These are phyloP conservation scores for Pythium rishiriense DNA, from an alignment of 352 stramenopile genomes.

Conservation along the genomic window DNA sequence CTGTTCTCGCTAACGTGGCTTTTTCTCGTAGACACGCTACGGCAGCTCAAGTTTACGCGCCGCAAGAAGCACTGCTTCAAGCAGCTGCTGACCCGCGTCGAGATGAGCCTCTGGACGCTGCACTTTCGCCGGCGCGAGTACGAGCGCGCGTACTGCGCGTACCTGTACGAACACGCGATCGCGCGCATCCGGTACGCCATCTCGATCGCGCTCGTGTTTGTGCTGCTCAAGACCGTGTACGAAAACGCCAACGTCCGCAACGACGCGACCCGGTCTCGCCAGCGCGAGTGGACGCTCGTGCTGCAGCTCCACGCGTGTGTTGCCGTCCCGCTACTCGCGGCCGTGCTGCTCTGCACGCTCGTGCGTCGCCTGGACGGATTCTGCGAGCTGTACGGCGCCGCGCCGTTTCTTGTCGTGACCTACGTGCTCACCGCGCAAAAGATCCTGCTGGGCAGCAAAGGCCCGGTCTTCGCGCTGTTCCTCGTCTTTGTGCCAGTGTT, in stretches of 20 bases:
- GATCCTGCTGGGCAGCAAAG: slow-evolving; percentile 30
- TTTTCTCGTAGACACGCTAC: slow-evolving; percentile 26
- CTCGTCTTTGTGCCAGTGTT: slow-evolving; percentile 45
- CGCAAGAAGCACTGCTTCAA: slow-evolving; percentile 40
- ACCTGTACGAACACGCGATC: slow-evolving; percentile 35
- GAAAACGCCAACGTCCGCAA: slow-evolving; percentile 14
- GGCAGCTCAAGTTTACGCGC: slow-evolving; percentile 32
- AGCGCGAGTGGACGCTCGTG: slow-evolving; percentile 5
- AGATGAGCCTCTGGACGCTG: slow-evolving; percentile 44
- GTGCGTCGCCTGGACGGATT: slow-evolving; percentile 26
- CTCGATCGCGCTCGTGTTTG: slow-evolving; percentile 31
- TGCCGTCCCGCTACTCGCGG: slow-evolving; percentile 20
- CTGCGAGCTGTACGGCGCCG: slow-evolving; percentile 35
- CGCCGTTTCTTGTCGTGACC: slow-evolving; percentile 38
- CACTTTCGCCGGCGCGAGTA: slow-evolving; percentile 35
- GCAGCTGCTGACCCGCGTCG: slow-evolving; percentile 34
- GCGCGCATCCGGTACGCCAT: slow-evolving; percentile 39
- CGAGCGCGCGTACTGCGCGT: slow-evolving; percentile 30
- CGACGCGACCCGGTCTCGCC: background rate
- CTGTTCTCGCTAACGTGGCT: background rate
- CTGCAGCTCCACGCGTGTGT: slow-evolving; percentile 29
- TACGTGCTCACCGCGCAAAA: slow-evolving; percentile 37
- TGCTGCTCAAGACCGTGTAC: slow-evolving; percentile 33
- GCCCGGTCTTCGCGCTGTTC: slow-evolving; percentile 42
- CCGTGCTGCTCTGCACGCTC: slow-evolving; percentile 28